Base-by-base conservation (phyloP, 768 basidiomycete genomes). In the Amanita rubescens region DNA sequence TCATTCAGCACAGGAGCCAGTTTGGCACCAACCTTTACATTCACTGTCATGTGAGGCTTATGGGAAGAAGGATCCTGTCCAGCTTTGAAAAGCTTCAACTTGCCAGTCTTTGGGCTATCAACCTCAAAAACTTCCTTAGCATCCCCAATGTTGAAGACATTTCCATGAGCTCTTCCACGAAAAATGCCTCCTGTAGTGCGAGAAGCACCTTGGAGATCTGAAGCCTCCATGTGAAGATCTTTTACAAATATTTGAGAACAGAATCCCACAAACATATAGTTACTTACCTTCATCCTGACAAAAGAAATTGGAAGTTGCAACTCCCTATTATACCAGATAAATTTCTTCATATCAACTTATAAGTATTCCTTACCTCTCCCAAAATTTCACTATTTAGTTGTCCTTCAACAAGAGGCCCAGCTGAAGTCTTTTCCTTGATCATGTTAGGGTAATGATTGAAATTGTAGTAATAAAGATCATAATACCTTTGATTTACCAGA, bases 81-180 rank as follows among this genome's bases (percentile, higher is more conserved):
- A 17, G 17, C 38, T 39, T 15, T 33, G 46, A 17, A 55, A 14
- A 41, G 20, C 39, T 20, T 27, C 17, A 39, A 5, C n/a, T 42
- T 48, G 15, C 30, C 33, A 20, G 24, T 27, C 27, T 15, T 43
- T 17, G 3, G 10, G 38, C 22, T 50, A n/a, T 41, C 39, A 49
- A 7, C 48, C 20, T 33, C 45, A 6, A n/a, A 3, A 12, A 46
- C 14, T 30, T 46, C 45, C 22, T 25, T 25, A 9, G 45, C 22
- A 54, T 60, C 59, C 46, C 48, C 59, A 41, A 51, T 51, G 27
- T 60, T 60, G n/a, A 39, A 55, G 37, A 44, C 42, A 60, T 60
- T 60, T n/a, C 59, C 59, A 15, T 48, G 30, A 19, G 59, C 58
- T 11, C 38, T 33, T 6, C 58, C 59, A 47, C 52, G 41, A 35